Evolutionary conservation across 2,329 filamentous ascomycete species (phyloP).

Genomic region (Venturia pyrina): DNA sequence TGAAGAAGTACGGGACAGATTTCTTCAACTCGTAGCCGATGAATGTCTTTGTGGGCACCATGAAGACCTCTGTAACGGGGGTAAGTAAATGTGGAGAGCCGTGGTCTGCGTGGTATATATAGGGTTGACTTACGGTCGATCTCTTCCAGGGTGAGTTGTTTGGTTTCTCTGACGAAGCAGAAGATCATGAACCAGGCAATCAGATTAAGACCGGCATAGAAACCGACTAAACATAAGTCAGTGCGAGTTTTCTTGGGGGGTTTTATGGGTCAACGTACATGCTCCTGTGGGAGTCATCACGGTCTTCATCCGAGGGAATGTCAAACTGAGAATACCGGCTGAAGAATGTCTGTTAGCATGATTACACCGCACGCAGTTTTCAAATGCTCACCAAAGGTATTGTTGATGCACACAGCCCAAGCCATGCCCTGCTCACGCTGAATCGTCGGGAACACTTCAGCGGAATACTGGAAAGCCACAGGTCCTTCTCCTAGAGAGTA

Average conservation of each 20-base stretch:
- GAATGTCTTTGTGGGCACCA: constrained; percentile 33
- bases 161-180: constrained; percentile 35
- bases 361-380: not conserved
- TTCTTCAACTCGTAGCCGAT: constrained; percentile 21
- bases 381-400: constrained; percentile 44
- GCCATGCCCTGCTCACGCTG: constrained; percentile 33
- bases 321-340: constrained; percentile 37
- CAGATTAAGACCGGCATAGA: constrained; percentile 47
- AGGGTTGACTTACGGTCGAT: constrained; percentile 27
- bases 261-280: not conserved
- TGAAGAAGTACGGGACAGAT: constrained; percentile 29
- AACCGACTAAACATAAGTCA: constrained; percentile 32
- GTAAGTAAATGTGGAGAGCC: constrained; percentile 14
- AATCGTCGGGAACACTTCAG: constrained; percentile 36
- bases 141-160: constrained; percentile 12
- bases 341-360: not conserved
- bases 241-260: not conserved
- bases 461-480: constrained; percentile 32
- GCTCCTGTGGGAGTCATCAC: constrained; percentile 42
- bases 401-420: constrained; percentile 43
- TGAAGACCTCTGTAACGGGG: constrained; percentile 41
- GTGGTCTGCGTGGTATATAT: too few relatives aligned
- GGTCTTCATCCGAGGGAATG: constrained; percentile 40
- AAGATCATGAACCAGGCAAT: constrained; percentile 41
- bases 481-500: constrained; percentile 38